These are phyloP conservation scores for Chloropicon primus DNA, from an alignment of 139 green algal genomes.

Conservation along the genomic window DNA sequence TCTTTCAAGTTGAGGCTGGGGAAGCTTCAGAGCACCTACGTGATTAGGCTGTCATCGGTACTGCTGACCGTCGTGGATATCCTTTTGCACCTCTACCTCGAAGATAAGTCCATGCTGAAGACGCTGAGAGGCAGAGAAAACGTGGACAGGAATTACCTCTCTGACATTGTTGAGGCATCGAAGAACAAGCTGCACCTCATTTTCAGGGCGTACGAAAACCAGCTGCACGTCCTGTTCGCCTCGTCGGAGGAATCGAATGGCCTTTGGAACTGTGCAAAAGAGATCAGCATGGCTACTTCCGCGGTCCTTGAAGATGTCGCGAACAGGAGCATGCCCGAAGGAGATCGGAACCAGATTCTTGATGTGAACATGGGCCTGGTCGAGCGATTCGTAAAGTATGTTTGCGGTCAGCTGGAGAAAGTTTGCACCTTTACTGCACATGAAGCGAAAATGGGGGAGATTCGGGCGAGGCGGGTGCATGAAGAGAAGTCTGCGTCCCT, in stretches of 20 bases:
- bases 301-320: neutral
- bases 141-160: neutral
- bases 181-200: neutral
- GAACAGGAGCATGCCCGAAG: neutral
- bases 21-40: neutral
- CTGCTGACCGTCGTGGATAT: neutral
- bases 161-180: neutral
- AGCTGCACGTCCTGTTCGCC: neutral
- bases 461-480: neutral
- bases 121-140: neutral
- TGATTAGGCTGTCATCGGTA: neutral
- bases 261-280: neutral
- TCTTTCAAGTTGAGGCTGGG: neutral
- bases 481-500: neutral
- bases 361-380: neutral
- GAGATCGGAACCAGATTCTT: neutral
- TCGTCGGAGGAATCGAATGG: neutral
- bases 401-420: neutral
- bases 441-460: neutral
- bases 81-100: neutral
- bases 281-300: neutral
- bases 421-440: neutral
- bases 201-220: neutral
- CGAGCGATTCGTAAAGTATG: neutral
- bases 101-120: neutral